Evolutionary conservation across 2,329 filamentous ascomycete species (phyloP).

Genomic region (Dactylellina leptospora): DNA sequence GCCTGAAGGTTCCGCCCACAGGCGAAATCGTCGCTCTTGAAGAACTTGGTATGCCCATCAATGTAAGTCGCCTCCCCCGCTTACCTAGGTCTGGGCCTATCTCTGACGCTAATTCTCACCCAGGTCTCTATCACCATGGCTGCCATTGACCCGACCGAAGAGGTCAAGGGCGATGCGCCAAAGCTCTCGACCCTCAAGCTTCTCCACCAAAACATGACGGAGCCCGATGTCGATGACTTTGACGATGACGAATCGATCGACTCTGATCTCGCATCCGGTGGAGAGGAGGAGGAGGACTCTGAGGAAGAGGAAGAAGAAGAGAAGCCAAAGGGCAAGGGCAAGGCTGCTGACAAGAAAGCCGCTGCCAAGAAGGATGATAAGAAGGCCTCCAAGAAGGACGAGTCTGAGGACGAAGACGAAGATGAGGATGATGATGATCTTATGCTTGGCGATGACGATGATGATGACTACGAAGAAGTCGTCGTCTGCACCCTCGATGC

Average conservation of each 20-base stretch:
- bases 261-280: slow-evolving; percentile 66
- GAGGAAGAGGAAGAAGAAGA: slow-evolving; percentile 68
- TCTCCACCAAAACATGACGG: slow-evolving; percentile 72
- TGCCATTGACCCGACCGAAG: slow-evolving; percentile 87
- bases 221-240: slow-evolving; percentile 65
- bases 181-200: slow-evolving; percentile 86
- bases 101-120: slow-evolving; percentile 8
- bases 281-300: slow-evolving; percentile 64
- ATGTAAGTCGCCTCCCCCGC: slow-evolving; percentile 20
- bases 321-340: slow-evolving; percentile 79
- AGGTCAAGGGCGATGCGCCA: slow-evolving; percentile 71
- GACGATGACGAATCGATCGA: slow-evolving; percentile 72
- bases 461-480: slow-evolving; percentile 76
- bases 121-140: slow-evolving; percentile 99
- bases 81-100: background rate
- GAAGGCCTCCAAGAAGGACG: slow-evolving; percentile 71
- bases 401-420: slow-evolving; percentile 65
- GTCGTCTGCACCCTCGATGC: slow-evolving; percentile 96
- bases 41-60: slow-evolving; percentile 59
- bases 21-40: slow-evolving; percentile 82
- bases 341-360: slow-evolving; percentile 68
- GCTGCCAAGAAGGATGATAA: slow-evolving; percentile 68
- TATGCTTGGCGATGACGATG: slow-evolving; percentile 61
- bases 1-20: slow-evolving; percentile 86
- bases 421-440: slow-evolving; percentile 64